phyloP scores from a whole-genome alignment of 495 filamentous ascomycete species.

The Peziza echinospora region DNA sequence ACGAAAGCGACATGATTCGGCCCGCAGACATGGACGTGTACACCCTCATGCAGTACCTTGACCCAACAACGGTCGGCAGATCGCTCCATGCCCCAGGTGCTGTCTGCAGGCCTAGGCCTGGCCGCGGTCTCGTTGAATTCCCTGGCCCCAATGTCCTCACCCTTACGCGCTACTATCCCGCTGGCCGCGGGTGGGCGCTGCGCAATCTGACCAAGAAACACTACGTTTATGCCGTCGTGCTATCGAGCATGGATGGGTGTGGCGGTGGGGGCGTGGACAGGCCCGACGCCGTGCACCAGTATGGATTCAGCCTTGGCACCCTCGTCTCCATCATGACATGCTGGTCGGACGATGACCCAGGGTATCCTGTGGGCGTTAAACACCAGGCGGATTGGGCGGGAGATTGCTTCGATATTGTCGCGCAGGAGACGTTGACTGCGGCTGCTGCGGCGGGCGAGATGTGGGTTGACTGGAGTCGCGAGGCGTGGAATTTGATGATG shows the following conservation, averaged over 20 bases:
- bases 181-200: background rate
- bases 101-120: background rate
- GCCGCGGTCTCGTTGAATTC: background rate
- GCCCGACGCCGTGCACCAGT: background rate
- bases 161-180: background rate
- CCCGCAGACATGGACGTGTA: background rate
- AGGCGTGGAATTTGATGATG: background rate
- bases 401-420: background rate
- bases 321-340: background rate
- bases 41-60: background rate
- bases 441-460: no score
- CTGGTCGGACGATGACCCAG: background rate
- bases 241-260: background rate
- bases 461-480: background rate
- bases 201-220: background rate
- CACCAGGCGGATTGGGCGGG: background rate
- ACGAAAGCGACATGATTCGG: background rate
- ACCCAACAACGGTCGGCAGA: background rate
- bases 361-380: background rate
- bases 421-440: background rate
- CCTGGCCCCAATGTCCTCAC: background rate
- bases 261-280: background rate
- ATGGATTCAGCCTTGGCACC: background rate
- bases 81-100: background rate
- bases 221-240: background rate